Evolutionary conservation across 345 rosid species (phyloP), one percentile per base, ranked within the genome.

Genomic region (Alliaria petiolata): DNA sequence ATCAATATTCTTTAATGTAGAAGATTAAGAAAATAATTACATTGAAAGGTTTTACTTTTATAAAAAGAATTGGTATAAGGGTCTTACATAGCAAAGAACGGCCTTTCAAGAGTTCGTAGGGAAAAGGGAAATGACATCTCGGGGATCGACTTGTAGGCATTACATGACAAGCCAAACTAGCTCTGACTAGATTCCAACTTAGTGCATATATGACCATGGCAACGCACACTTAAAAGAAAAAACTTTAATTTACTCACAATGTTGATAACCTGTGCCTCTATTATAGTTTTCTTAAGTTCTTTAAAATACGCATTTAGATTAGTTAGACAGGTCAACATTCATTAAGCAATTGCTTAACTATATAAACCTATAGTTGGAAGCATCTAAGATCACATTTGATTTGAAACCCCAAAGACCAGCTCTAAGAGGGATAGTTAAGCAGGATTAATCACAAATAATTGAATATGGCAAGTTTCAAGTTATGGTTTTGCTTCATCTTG

Each of bases 171-270:
- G 74, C 74, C 10, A 69, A 54, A 53, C 51, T 54, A 26, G 12
- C 20, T 46, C 75, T 69, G 79, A 76, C 71, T 76, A 56, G 79
- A 69, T 69, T 57, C 33, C 71, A 47, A 69, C 75, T 69, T 76
- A 76, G 64, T 75, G 63, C 74, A 50, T 5, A 51, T 0, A 60
- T 60, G 55, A 74, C 15, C 69, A 59, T 59, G 39, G 45, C 78
- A 67, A 61, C 55, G 51, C 54, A 50, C 28, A 56, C 17, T 13
- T 59, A 0, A 5, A n/a, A n/a, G n/a, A n/a, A 36, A 17, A 44
- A 31, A 30, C 8, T 25, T 55, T 54, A 55, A 8, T 64, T 54
- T 25, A 28, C 6, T 46, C 71, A 45, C 14, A 55, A 55, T 55
- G 52, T 38, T 35, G 31, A 46, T 46, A 28, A 74, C 46, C 60